Evolutionary conservation across 495 filamentous ascomycete genomes (phyloP), one percentile per base, ranked within the genome.

Genomic region (Rhizodiscina lignyota): DNA sequence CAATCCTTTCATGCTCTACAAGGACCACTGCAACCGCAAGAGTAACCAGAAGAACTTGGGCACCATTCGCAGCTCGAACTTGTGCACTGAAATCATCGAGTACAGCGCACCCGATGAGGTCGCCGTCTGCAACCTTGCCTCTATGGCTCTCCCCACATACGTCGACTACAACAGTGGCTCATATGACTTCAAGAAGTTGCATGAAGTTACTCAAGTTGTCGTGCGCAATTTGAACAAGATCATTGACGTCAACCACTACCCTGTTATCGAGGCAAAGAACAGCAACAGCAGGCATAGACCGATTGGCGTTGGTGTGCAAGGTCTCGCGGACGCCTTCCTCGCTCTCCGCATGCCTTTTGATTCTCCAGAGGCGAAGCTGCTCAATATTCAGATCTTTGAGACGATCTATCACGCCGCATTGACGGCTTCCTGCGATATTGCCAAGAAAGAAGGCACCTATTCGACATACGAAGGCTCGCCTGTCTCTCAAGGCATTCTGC

Each of bases 1-100:
- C 39, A 94, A 92, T 61, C 89, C 89, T 30, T 97, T 91, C 66
- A 96, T 97, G 81, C 74, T 94, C 37, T 97, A 97, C 77, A 97
- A 97, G 67, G 89, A 97, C 59, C 72, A 79, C 45, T 87, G 82
- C 69, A 97, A 97, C 68, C 72, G 74, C 48, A 97, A 97, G 74
- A 94, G 85, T 68, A 97, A 97, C 72, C 89, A 97, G 61, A 93
- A 96, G 77, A 97, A 97, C 54, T 69, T 97, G 21, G 89, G 89
- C 30, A 93, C 85, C 30, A 96, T 97, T 48, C 83, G 81, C 52
- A 94, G 82, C 69, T 97, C 89, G 48, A 97, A 97, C 62, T 68
- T 97, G 30, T 97, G 89, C 70, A 94, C 87, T 20, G 89, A 97
- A 59, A 97, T 97, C 46, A 67, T 97, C 40, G 89, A 97, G 61